Evolutionary conservation across 2,329 filamentous ascomycete species (phyloP), one percentile per base, ranked within the genome.

Genomic region (Botryosphaeria dothidea): DNA sequence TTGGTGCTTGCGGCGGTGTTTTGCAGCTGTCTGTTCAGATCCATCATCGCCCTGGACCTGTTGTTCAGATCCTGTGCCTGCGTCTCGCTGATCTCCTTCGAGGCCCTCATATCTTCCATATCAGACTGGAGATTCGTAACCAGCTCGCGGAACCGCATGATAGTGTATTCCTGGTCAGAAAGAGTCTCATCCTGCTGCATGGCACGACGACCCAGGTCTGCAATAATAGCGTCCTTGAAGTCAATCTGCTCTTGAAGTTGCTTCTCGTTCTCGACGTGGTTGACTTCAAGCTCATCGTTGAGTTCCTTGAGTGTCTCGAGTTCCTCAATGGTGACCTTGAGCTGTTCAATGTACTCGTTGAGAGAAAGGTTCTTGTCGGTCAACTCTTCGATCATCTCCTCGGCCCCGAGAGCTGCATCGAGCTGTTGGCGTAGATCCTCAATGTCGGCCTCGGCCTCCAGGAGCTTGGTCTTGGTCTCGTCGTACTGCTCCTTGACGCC

Each of bases 181-280:
- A 96, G 86, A 8, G 86, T 82, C 70, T 92, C 88, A 65, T 96
- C 92, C 74, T 96, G 92, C 72, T 93, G 88, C 3, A 84, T 83
- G 4, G 90, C 85, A 68, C 89, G 88, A 65, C 90, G 88, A 36
- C 85, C 84, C 72, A 96, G 91, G 73, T 98, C 94, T n/a, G 87
- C 84, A 68, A 97, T 91, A 66, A 97, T 81, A 63, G 85, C 86
- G 68, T 97, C 93, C 75, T 91, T 92, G 79, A 92, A 91, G 74
- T 97, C 93, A 64, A 98, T 86, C 71, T 97, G 93, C 71, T 96
- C 91, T 75, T 97, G 93, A 78, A 99, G 86, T 74, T 98, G 93
- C 76, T 94, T 96, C 75, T 96, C 92, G 38, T 93, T 92, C 73
- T 97, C 93, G 3, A 95, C 87, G 73, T 97, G 93, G 73, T 97